Evolutionary conservation across 2,329 filamentous ascomycete genomes (phyloP).

Genomic region (Lojkania enalia): DNA sequence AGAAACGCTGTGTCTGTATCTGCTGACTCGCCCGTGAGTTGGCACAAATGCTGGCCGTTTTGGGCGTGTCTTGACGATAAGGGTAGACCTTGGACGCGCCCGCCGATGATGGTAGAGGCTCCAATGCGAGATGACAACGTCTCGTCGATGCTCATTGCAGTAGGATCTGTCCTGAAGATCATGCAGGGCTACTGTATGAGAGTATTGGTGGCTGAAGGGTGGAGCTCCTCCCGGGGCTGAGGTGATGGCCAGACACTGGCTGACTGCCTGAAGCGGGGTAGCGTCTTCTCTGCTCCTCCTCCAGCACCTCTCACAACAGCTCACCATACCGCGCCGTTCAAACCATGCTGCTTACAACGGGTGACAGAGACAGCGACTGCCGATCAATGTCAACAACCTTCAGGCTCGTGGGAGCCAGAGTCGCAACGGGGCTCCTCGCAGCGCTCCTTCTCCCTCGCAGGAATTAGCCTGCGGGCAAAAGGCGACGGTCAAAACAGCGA

Average conservation of each 20-base stretch:
- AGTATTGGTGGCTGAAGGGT: conserved; percentile 43
- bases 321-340: too few species aligned
- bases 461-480: conserved; percentile 19
- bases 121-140: conserved; percentile 30
- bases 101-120: conserved; percentile 1
- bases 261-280: conserved; percentile 7
- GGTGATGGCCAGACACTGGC: conserved; percentile 7
- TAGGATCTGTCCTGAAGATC: conserved; percentile 26
- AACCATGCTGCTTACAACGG: conserved; percentile 8
- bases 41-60: conserved; percentile 1
- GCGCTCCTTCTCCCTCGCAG: neutral
- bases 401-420: too few species aligned
- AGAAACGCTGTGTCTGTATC: neutral
- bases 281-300: neutral
- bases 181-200: conserved; percentile 44
- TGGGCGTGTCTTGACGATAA: conserved; percentile 14
- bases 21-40: conserved; percentile 9
- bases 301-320: neutral
- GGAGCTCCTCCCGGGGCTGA: conserved; percentile 20
- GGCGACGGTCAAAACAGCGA: too few species aligned
- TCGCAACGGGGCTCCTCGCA: neutral
- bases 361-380: conserved; percentile 5
- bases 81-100: too few species aligned
- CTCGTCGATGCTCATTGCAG: conserved; percentile 20
- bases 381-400: conserved; percentile 5